These are phyloP conservation scores for Davidsoniella neocaledoniae DNA, from an alignment of 2,329 filamentous ascomycete species.

Conservation along the genomic window DNA sequence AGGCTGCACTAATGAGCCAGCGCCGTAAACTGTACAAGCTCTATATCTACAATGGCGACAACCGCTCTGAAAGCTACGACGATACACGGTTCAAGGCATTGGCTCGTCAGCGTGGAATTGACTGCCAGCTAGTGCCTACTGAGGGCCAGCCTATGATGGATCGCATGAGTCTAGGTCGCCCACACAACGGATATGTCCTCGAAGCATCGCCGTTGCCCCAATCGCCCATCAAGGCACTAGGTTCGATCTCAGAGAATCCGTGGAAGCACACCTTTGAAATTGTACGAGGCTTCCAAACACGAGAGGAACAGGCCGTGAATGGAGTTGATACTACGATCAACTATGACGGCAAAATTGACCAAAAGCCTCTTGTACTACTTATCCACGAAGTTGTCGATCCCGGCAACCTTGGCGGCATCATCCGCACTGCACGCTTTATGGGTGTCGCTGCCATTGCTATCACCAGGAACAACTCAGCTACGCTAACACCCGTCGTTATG, in stretches of 20 bases:
- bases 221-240: slow-evolving; percentile 45
- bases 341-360: slow-evolving; percentile 16
- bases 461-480: slow-evolving; percentile 55
- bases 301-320: slow-evolving; percentile 60
- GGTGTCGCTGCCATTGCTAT: slow-evolving; percentile 72
- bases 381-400: slow-evolving; percentile 68
- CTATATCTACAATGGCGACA: slow-evolving; percentile 52
- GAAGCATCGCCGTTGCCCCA: slow-evolving; percentile 73
- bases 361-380: slow-evolving; percentile 54
- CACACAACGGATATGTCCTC: slow-evolving; percentile 79
- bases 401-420: slow-evolving; percentile 77
- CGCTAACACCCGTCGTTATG: slow-evolving; percentile 58
- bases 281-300: slow-evolving; percentile 47
- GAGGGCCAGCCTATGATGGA: slow-evolving; percentile 55
- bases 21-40: slow-evolving; percentile 67
- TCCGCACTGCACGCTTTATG: slow-evolving; percentile 81
- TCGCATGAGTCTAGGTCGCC: slow-evolving; percentile 65
- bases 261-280: slow-evolving; percentile 38
- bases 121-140: slow-evolving; percentile 40
- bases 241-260: slow-evolving; percentile 27
- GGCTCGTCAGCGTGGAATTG: slow-evolving; percentile 32
- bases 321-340: slow-evolving; percentile 25
- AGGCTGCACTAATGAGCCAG: slow-evolving; percentile 52
- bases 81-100: slow-evolving; percentile 28
- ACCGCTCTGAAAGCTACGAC: slow-evolving; percentile 31